Evolutionary conservation across 2,329 filamentous ascomycete species (phyloP).

Genomic region (Myotisia sp.): DNA sequence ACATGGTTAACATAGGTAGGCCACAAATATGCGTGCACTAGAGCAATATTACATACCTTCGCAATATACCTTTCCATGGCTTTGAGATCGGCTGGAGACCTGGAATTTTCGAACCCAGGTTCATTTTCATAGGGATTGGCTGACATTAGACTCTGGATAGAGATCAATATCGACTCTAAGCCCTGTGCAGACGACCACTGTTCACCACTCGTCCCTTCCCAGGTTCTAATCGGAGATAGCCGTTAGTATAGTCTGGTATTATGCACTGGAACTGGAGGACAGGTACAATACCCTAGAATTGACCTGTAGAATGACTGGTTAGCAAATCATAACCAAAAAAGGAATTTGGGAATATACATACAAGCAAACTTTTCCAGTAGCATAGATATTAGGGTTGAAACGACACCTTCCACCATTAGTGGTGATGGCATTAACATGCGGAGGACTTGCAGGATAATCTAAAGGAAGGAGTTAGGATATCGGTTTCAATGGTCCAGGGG

Average conservation of each 20-base stretch:
- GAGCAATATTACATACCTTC: slow-evolving; percentile 48
- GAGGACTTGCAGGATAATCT: slow-evolving; percentile 68
- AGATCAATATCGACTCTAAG: slow-evolving; percentile 82
- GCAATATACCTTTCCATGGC: slow-evolving; percentile 60
- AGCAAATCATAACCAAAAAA: slow-evolving; percentile 6
- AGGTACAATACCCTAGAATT: slow-evolving; percentile 56
- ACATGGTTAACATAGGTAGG: slow-evolving; percentile 1
- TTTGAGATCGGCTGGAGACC: slow-evolving; percentile 53
- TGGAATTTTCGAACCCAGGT: slow-evolving; percentile 73
- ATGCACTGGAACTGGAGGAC: background rate
- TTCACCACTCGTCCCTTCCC: slow-evolving; percentile 78
- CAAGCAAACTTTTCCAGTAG: slow-evolving; percentile 81
- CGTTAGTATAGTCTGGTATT: slow-evolving; percentile 10
- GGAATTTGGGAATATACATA: slow-evolving; percentile 35
- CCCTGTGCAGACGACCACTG: slow-evolving; percentile 96
- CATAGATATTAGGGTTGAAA: slow-evolving; percentile 96
- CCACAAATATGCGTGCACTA: background rate
- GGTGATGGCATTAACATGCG: slow-evolving; percentile 53
- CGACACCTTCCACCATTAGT: slow-evolving; percentile 79
- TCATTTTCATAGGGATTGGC: slow-evolving; percentile 91
- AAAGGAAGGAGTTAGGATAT: background rate
- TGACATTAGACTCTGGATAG: slow-evolving; percentile 93
- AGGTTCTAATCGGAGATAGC: too few relatives aligned
- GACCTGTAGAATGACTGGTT: slow-evolving; percentile 42
- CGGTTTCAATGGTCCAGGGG: background rate